Base-by-base conservation (phyloP, 1,284 basidiomycete genomes). In the Malassezia arunalokei region DNA sequence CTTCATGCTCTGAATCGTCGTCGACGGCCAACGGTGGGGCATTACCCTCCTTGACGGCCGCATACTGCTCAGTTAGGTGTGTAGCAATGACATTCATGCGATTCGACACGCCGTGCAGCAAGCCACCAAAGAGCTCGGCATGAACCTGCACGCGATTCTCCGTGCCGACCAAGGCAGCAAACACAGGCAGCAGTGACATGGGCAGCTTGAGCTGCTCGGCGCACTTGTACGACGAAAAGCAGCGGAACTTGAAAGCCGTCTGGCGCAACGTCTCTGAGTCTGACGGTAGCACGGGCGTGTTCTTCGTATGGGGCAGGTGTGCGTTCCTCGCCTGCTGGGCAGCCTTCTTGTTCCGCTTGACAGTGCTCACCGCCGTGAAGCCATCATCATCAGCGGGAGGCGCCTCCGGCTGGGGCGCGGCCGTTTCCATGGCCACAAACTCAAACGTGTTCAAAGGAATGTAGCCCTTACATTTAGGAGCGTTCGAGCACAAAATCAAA, bases 31-130 rank as follows among this genome's bases (percentile, higher is more conserved):
- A 35, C 4, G 44, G 44, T 24, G 27, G 20, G 14, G 30, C 35
- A n/a, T 11, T 35, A 1, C 44, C 44, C 31, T 45, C 48, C 24
- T 46, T 35, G 8, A 48, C 35, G 11, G 31, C 41, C 6, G 37
- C n/a, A 40, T 49, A 55, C 53, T 55, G 53, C 38, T 55, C 43
- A 9, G 32, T 43, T 32, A 55, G 43, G 24, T 44, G 29, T 24
- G 43, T 9, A 9, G 53, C 53, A 42, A 50, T 35, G 15, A 49
- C 42, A 28, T 44, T 33, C 47, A 55, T 49, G 15, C 53, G 53
- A 40, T 47, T 55, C 15, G 43, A 14, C n/a, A 55, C 53, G 40
- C 53, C 53, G 33, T 55, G 53, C 41, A 55, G 46, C 15, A 55
- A 20, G 32, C 30, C 44, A 35, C 44, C 46, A 27, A 46, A 55